Evolutionary conservation across 768 basidiomycete species (phyloP).

Genomic region (Podaxis sp.): DNA sequence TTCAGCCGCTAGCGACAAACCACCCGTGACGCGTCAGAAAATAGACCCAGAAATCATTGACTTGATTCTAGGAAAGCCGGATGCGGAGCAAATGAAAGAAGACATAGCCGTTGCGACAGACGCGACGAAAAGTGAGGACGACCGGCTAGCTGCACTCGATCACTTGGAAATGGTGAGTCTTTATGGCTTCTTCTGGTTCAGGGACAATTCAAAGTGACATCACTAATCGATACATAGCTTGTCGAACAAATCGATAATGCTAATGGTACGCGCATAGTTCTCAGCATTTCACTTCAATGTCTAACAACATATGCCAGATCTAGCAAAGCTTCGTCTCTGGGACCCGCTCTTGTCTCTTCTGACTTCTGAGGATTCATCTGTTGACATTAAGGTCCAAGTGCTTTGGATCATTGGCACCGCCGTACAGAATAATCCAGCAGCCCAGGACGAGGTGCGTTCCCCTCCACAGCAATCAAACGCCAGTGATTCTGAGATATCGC

Average conservation of each 20-base stretch:
- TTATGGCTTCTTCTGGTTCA: not conserved
- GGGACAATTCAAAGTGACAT: not conserved
- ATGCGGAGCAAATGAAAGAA: conserved; percentile 83
- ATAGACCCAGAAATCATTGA: conserved; percentile 87
- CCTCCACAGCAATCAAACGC: not conserved
- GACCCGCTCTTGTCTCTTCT: conserved; percentile 68
- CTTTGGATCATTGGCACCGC: conserved; percentile 91
- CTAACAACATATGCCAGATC: conserved; percentile 47
- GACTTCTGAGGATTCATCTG: conserved; percentile 49
- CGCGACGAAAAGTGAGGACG: conserved; percentile 48
- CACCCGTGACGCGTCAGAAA: conserved; percentile 41
- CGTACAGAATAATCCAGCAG: conserved; percentile 84
- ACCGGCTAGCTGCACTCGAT: conserved; percentile 73
- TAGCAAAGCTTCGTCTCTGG: conserved; percentile 79
- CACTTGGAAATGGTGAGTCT: conserved; percentile 80
- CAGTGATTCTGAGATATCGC: conserved; percentile 2
- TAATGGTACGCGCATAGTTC: conserved; percentile 49
- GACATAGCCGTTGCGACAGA: conserved; percentile 67
- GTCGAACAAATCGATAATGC: conserved; percentile 92
- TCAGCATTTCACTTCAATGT: no score
- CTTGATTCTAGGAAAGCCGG: conserved; percentile 80
- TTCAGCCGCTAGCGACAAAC: conserved; percentile 27
- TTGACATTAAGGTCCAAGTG: conserved; percentile 61
- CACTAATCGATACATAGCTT: conserved; percentile 45
- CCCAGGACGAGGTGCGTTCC: conserved; percentile 67